These are phyloP conservation scores for Melanopsichium pennsylvanicum DNA, from an alignment of 1,284 basidiomycete species.

Conservation along the genomic window DNA sequence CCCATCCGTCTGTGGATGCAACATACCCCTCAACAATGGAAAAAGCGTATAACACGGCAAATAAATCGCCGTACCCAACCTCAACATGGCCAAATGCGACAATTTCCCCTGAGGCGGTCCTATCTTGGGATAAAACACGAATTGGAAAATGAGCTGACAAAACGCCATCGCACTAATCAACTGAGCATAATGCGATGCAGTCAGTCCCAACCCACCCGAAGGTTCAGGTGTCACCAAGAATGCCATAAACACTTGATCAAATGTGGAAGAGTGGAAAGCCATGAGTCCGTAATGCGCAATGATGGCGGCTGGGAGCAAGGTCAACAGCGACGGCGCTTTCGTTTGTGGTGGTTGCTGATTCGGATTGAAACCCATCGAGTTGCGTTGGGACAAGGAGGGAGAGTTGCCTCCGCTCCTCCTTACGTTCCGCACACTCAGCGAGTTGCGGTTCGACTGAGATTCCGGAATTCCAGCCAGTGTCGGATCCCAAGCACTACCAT, in stretches of 20 bases:
- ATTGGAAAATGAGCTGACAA: slow-evolving; percentile 59
- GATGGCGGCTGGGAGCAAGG: slow-evolving; percentile 57
- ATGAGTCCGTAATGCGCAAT: slow-evolving; percentile 64
- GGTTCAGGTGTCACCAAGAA: slow-evolving; percentile 63
- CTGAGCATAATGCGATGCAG: slow-evolving; percentile 64
- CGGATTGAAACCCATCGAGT: too few relatives aligned
- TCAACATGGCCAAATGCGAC: slow-evolving; percentile 63
- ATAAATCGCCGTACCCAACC: slow-evolving; percentile 51
- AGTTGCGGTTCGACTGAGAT: slow-evolving; percentile 30
- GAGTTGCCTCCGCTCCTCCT: background rate
- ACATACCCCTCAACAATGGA: slow-evolving; percentile 68
- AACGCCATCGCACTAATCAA: slow-evolving; percentile 64
- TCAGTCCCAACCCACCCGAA: slow-evolving; percentile 63
- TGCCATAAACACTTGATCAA: slow-evolving; percentile 66
- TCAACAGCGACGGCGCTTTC: slow-evolving; percentile 50
- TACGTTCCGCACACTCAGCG: slow-evolving; percentile 14
- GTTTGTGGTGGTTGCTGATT: too few relatives aligned
- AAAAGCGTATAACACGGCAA: slow-evolving; percentile 56
- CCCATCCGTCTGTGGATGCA: slow-evolving; percentile 65
- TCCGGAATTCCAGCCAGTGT: slow-evolving; percentile 59
- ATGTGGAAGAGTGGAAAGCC: slow-evolving; percentile 64
- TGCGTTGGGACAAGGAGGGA: slow-evolving; percentile 15
- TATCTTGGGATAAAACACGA: slow-evolving; percentile 75
- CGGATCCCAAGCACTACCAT: slow-evolving; percentile 48
- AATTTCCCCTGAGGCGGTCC: slow-evolving; percentile 53